phyloP scores from a whole-genome alignment of 148 eudicot genomes.

The Suaeda aralocaspica region DNA sequence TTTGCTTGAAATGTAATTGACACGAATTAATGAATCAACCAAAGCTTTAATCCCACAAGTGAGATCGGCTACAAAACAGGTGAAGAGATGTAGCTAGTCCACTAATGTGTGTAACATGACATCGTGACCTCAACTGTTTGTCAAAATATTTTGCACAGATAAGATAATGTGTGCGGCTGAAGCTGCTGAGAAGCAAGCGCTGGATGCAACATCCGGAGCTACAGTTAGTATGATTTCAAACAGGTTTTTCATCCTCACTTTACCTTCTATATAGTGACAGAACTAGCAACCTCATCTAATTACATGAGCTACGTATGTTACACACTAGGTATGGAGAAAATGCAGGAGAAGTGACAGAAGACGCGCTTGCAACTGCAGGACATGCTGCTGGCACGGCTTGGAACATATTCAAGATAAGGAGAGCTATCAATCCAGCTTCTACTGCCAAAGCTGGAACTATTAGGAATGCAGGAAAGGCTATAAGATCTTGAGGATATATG shows the following conservation, averaged over 20 bases:
- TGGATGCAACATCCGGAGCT: constrained; percentile 71
- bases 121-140: neutral
- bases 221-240: constrained; percentile 57
- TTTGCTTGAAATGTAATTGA: too few species aligned
- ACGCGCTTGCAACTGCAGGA: constrained; percentile 81
- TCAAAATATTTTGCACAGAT: constrained; percentile 34
- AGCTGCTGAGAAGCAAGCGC: constrained; percentile 79
- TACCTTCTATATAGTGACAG: too few species aligned
- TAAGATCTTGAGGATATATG: constrained; percentile 9
- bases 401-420: constrained; percentile 77
- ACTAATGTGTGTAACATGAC: neutral
- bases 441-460: constrained; percentile 38
- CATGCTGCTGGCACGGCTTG: constrained; percentile 76
- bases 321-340: constrained; percentile 61
- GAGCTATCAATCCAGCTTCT: constrained; percentile 70
- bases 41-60: too few species aligned
- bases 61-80: too few species aligned
- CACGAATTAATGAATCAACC: too few species aligned
- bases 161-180: constrained; percentile 74
- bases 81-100: too few species aligned
- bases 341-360: constrained; percentile 80
- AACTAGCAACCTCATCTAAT: neutral
- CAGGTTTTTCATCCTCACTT: constrained; percentile 32
- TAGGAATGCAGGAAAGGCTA: constrained; percentile 28
- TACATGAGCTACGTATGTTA: neutral